phyloP scores from a whole-genome alignment of 2,329 filamentous ascomycete species.

The Talaromyces marneffei region DNA sequence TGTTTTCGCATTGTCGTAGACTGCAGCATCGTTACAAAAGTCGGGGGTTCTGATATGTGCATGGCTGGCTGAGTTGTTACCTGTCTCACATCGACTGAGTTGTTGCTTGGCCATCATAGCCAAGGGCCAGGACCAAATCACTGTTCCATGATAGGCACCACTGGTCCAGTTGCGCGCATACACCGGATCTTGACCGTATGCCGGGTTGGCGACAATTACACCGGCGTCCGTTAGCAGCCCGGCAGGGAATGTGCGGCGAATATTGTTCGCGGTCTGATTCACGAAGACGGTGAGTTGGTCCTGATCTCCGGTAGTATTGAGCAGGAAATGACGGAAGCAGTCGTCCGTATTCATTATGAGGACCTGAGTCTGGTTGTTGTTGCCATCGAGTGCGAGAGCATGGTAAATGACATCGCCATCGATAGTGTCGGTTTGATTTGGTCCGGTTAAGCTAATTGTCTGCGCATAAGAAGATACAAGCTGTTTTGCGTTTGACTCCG shows the following conservation, averaged over 20 bases:
- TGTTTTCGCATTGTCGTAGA: conserved; percentile 42
- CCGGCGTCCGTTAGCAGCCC: conserved; percentile 54
- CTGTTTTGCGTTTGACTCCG: conserved; percentile 38
- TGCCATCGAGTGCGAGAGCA: conserved; percentile 52
- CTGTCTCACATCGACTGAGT: conserved; percentile 46
- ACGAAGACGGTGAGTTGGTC: conserved; percentile 52
- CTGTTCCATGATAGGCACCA: conserved; percentile 58
- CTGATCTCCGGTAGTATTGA: conserved; percentile 53
- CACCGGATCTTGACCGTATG: conserved; percentile 45
- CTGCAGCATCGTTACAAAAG: conserved; percentile 46
- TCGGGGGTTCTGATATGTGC: conserved; percentile 28
- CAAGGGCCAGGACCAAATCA: conserved; percentile 61
- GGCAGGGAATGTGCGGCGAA: conserved; percentile 53
- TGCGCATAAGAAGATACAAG: conserved; percentile 48
- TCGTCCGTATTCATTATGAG: conserved; percentile 60
- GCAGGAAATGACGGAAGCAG: conserved; percentile 57
- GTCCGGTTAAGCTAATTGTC: conserved; percentile 40
- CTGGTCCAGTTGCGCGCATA: conserved; percentile 51
- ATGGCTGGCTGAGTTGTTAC: background rate
- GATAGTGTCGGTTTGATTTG: conserved; percentile 40
- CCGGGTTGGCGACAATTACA: conserved; percentile 57
- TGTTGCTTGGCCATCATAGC: conserved; percentile 59
- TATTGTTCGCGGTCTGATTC: conserved; percentile 52
- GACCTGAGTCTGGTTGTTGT: conserved; percentile 46
- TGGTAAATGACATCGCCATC: conserved; percentile 49